Percentiles rank a stretch among this genome's conserved stretches.
Conservation (phyloP, 148 eudicot species). For the Fagopyrum esculentum region DNA sequence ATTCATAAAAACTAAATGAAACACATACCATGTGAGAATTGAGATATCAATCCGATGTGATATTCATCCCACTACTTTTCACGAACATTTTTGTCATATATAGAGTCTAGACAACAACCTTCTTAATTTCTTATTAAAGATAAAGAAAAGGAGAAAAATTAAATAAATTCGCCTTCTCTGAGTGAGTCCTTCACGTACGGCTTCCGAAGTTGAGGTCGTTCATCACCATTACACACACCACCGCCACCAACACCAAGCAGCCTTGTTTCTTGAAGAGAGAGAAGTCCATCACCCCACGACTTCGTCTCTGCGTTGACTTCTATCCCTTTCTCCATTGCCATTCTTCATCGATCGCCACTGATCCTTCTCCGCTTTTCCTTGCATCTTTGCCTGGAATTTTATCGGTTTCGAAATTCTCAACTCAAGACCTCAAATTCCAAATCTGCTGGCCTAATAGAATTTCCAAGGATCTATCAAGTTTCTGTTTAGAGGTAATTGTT, state of each 20-base stretch:
- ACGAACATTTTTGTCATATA: neutral
- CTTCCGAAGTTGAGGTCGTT: constrained; percentile 7
- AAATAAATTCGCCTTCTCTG: neutral
- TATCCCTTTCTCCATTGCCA: neutral
- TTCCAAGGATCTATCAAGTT: neutral
- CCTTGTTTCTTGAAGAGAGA: constrained; percentile 8
- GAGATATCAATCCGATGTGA: neutral
- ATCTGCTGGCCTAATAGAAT: neutral
- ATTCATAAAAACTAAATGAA: neutral
- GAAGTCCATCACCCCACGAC: neutral
- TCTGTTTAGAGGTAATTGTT: neutral
- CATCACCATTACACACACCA: constrained; percentile 1
- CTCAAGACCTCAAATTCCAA: neutral
- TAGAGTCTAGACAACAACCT: neutral
- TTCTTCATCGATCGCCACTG: neutral
- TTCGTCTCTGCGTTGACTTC: constrained; percentile 8
- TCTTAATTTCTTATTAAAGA: neutral
- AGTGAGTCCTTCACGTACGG: neutral
- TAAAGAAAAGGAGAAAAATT: neutral
- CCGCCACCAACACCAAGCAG: neutral
- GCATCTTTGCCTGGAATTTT: neutral
- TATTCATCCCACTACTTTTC: neutral
- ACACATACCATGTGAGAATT: neutral
- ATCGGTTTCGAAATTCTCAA: neutral
- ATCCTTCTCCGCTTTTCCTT: neutral